A percentile compares a stretch with the other conserved stretches of the same genome.
These are phyloP conservation scores for Sordariomycetes sp. DNA, from an alignment of 2,329 filamentous ascomycete species.

Conservation along the genomic window DNA sequence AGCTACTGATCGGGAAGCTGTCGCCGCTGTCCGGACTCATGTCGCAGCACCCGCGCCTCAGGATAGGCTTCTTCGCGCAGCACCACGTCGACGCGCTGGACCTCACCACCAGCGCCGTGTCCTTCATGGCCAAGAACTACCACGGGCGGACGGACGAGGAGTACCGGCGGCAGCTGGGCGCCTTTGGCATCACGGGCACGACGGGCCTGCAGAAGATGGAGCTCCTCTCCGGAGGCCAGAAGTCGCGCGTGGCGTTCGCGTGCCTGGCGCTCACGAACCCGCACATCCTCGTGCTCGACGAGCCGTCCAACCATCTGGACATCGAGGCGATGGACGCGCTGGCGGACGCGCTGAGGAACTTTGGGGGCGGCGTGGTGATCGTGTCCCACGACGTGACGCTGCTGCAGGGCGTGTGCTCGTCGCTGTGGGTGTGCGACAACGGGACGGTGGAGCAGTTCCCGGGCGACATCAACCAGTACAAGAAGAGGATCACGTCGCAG, in stretches of 20 bases:
- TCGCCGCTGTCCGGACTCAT: constrained; percentile 70
- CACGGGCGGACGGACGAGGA: constrained; percentile 91
- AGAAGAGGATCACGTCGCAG: constrained; percentile 88
- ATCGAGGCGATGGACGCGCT: constrained; percentile 99
- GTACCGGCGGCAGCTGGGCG: constrained; percentile 88
- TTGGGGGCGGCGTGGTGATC: constrained; percentile 94
- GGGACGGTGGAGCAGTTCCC: constrained; percentile 94
- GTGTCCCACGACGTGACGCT: constrained; percentile 99
- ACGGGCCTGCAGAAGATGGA: constrained; percentile 96
- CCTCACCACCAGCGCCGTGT: constrained; percentile 77
- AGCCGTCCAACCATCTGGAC: constrained; percentile 97
- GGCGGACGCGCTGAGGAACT: constrained; percentile 69
- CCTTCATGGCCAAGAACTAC: constrained; percentile 91
- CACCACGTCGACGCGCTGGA: constrained; percentile 97
- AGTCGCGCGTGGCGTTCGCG: constrained; percentile 97
- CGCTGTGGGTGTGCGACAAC: constrained; percentile 90
- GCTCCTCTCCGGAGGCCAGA: constrained; percentile 89
- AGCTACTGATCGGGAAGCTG: constrained; percentile 86
- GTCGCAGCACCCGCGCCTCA: constrained; percentile 75
- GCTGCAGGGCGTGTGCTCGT: constrained; percentile 90
- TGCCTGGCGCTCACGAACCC: constrained; percentile 88
- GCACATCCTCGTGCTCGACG: constrained; percentile 94
- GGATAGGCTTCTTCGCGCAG: constrained; percentile 95
- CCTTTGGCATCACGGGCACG: constrained; percentile 83
- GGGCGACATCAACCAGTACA: constrained; percentile 92